Conservation (phyloP, 768 basidiomycete genomes). For the Stropharia rugosoannulata region DNA sequence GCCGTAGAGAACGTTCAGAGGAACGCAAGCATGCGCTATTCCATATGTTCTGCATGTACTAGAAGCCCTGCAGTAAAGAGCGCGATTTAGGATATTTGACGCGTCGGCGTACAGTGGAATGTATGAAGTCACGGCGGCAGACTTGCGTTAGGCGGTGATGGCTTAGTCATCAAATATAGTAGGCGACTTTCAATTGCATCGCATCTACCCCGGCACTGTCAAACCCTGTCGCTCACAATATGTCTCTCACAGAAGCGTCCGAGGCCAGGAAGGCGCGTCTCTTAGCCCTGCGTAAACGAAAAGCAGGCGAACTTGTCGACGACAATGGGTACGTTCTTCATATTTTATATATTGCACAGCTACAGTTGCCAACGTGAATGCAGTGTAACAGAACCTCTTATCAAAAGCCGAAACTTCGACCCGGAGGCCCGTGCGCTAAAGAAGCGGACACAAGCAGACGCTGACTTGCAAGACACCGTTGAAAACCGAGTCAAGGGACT, state of each 20-base stretch:
- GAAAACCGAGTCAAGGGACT: constrained; percentile 84
- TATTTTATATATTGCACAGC: neutral
- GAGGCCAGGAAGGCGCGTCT: constrained; percentile 83
- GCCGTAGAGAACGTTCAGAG: constrained; percentile 17
- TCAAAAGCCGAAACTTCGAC: constrained; percentile 86
- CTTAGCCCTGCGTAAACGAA: constrained; percentile 71
- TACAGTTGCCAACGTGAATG: neutral
- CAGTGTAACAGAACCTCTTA: constrained; percentile 42
- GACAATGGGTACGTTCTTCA: constrained; percentile 39
- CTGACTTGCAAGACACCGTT: constrained; percentile 75
- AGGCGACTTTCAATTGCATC: neutral
- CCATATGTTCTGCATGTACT: constrained; percentile 27
- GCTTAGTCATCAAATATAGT: constrained; percentile 18
- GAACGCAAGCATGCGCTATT: constrained; percentile 25
- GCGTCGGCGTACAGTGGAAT: constrained; percentile 5
- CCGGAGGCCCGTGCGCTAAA: constrained; percentile 79
- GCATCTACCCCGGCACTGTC: neutral
- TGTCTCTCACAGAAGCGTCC: constrained; percentile 72
- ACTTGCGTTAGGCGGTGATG: neutral
- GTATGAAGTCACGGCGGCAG: neutral
- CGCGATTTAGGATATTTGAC: constrained; percentile 4
- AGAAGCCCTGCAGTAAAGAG: neutral
- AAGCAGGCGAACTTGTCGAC: constrained; percentile 51
- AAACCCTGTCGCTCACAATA: constrained; percentile 13
- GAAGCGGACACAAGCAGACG: constrained; percentile 60